phyloP scores from a whole-genome alignment of 2,329 filamentous ascomycete species.

The Aphanocladium album region DNA sequence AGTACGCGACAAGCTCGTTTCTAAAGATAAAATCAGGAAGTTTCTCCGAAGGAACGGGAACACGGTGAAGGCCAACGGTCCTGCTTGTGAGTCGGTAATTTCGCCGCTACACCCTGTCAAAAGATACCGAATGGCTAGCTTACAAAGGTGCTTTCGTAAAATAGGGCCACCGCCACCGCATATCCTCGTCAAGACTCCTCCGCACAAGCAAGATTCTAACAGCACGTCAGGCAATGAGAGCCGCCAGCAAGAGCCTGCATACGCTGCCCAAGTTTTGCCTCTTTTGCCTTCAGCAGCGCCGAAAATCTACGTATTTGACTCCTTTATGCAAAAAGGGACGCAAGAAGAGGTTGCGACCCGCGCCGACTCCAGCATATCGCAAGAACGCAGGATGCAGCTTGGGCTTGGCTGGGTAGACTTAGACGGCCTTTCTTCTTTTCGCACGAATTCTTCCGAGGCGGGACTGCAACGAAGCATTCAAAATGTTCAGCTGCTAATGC shows the following conservation, averaged over 20 bases:
- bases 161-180: background rate
- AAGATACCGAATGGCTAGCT: too few relatives aligned
- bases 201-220: background rate
- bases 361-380: background rate
- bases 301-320: too few relatives aligned
- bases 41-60: background rate
- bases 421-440: background rate
- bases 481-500: background rate
- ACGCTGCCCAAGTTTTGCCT: too few relatives aligned
- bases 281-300: too few relatives aligned
- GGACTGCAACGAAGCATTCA: background rate
- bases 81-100: background rate
- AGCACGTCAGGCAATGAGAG: background rate
- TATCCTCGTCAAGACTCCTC: background rate
- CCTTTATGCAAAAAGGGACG: background rate
- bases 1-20: background rate
- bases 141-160: background rate
- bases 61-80: background rate
- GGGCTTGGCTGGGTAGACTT: background rate
- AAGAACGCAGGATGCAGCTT: background rate
- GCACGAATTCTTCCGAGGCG: background rate
- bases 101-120: background rate
- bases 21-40: background rate
- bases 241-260: background rate
- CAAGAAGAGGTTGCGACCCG: background rate